These are phyloP conservation scores for Edaphochlamys debaryana DNA, from an alignment of 139 green algal species.

Conservation along the genomic window DNA sequence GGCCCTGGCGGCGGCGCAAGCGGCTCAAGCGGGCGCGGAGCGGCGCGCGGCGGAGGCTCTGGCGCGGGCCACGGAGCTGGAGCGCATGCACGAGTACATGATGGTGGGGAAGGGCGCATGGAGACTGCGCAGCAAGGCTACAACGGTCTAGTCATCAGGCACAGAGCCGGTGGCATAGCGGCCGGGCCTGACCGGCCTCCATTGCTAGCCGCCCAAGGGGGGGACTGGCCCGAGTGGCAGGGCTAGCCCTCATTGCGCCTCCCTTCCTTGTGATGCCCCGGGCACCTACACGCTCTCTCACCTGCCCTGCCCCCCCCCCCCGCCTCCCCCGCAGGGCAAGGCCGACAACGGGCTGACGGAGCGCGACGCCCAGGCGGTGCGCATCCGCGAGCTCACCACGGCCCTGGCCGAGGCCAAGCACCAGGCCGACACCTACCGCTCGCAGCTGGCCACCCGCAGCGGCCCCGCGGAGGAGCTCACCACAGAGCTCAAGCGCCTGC, in stretches of 20 bases:
- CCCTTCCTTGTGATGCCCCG: too few species aligned
- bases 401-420: slow-evolving; percentile 25
- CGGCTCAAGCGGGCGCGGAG: neutral
- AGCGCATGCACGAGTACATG: slow-evolving; percentile 1
- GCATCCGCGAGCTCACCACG: slow-evolving; percentile 21
- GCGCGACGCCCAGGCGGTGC: slow-evolving; percentile 10
- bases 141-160: too few species aligned
- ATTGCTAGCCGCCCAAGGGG: too few species aligned
- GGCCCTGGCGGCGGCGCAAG: neutral
- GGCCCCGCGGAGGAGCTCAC: slow-evolving; percentile 7
- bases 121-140: too few species aligned
- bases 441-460: slow-evolving; percentile 13
- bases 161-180: too few species aligned
- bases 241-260: too few species aligned
- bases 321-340: slow-evolving; percentile 19
- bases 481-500: slow-evolving; percentile 16
- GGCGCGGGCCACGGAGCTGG: neutral
- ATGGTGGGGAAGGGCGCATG: neutral
- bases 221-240: too few species aligned
- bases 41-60: neutral
- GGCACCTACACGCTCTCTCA: too few species aligned
- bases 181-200: too few species aligned
- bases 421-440: slow-evolving; percentile 23
- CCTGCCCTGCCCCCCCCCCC: too few species aligned
- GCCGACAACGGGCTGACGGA: neutral